Evolutionary conservation across 352 stramenopile species (phyloP), one percentile per base, ranked within the genome.

Genomic region (Pythium monospermum): DNA sequence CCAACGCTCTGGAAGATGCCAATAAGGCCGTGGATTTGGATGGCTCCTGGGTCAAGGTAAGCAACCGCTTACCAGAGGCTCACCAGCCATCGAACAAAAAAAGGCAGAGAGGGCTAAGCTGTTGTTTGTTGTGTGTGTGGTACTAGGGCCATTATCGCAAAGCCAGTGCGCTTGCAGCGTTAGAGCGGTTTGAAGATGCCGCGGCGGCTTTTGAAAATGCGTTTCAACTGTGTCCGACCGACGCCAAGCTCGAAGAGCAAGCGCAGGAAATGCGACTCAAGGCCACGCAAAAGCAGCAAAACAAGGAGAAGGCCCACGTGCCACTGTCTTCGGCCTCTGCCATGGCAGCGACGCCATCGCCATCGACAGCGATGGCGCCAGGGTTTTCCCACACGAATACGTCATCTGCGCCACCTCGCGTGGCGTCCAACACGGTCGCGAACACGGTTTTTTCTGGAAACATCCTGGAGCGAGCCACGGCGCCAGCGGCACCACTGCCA

Each of bases 81-180:
- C 30, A 23, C 6, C n/a, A n/a, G n/a, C n/a, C n/a, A n/a, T n/a
- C n/a, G n/a, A n/a, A n/a, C n/a, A n/a, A n/a, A n/a, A n/a, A n/a
- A n/a, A n/a, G n/a, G n/a, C n/a, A n/a, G n/a, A n/a, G n/a, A n/a
- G 25, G n/a, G 19, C 42, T 32, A 7, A 23, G 13, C 26, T 18
- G 6, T 18, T 35, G 27, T 38, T 13, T 52, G 19, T 39, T 41
- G 39, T 39, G 10, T n/a, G 26, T 18, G 3, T 39, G 43, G 32
- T 48, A 7, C 39, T 41, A 85, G 81, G 83, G 83, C n/a, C 77
- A 94, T 31, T 94, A 92, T 45, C 69, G 83, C 3, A 77, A 68
- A 39, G 83, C 76, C 1, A 81, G 74, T 43, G 83, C 83, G 27
- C 51, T 92, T 23, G 74, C 74, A 12, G 74, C 77, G 3, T 50